These are phyloP conservation scores for Raddia distichophylla DNA, from an alignment of 176 grass and related monocot species.

Conservation along the genomic window DNA sequence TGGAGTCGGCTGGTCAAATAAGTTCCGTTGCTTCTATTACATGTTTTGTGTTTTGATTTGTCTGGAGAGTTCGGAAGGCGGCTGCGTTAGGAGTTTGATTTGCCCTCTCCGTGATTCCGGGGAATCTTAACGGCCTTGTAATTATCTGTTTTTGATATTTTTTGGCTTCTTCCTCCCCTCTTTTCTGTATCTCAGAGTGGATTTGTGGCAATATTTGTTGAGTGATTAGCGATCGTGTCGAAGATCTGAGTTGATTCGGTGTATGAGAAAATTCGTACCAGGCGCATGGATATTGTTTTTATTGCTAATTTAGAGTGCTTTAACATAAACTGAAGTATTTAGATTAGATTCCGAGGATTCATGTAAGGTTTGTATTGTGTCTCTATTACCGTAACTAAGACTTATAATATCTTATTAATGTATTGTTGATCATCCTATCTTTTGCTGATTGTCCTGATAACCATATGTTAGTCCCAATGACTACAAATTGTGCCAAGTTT, in stretches of 20 bases:
- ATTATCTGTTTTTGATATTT: neutral
- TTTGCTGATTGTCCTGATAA: neutral
- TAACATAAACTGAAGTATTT: slow-evolving; percentile 15
- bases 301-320: neutral
- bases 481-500: neutral
- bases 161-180: neutral
- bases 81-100: slow-evolving; percentile 24
- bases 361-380: neutral
- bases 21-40: slow-evolving; percentile 10
- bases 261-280: neutral
- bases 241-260: slow-evolving; percentile 39
- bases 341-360: slow-evolving; percentile 22
- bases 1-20: neutral
- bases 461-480: slow-evolving; percentile 6
- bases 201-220: slow-evolving; percentile 13
- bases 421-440: neutral
- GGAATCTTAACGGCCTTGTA: neutral
- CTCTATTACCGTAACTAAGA: neutral
- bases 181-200: slow-evolving; percentile 10
- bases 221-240: neutral
- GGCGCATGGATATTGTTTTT: neutral
- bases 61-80: neutral
- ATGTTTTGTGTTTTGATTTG: slow-evolving; percentile 17
- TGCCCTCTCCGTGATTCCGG: slow-evolving; percentile 17
- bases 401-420: neutral